Evolutionary conservation across 371 early-diverging fungal genomes (phyloP), one percentile per base, ranked within the genome.

Genomic region (Lichtheimia ramosa): DNA sequence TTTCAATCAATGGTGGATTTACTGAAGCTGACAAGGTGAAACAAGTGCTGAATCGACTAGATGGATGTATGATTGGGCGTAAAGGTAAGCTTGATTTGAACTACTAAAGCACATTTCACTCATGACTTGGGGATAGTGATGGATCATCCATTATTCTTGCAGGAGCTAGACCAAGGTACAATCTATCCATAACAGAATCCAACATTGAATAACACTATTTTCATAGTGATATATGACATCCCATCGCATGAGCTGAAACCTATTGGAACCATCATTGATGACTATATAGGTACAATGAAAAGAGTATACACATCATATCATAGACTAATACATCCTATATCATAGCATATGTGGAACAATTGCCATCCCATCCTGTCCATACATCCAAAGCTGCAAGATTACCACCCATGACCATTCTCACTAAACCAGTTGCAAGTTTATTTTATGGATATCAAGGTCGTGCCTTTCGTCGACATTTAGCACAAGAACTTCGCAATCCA

Each of bases 1-100:
- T 95, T 55, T 70, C 86, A 0, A 79, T 93, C 59, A 96, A 96
- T 71, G 97, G 97, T 54, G 95, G 92, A 7, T 84, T 95, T 59
- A 70, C 76, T 48, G 70, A 71, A 14, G 24, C 77, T 14, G 74
- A 79, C 0, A 60, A 79, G 0, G 68, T 87, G 16, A 62, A 64
- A 3, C 52, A 58, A 12, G 85, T 83, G 28, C 59, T 92, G 23
- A 55, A 62, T 0, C 27, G 56, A 66, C 83, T 61, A 3, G 89
- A 89, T 63, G 90, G 90, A 6, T 87, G 90, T 51, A 92, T 92
- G 92, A 65, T 92, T 51, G 92, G 92, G 18, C 72, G 92, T 48
- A 83, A 88, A 75, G 70, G 86, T 85, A 80, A 51, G 58, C 8
- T 24, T 46, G 12, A 46, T n/a, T 16, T 7, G 21, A 2, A 43